Evolutionary conservation across 331 rosid genomes (phyloP).

Genomic region (Malus hybrid): DNA sequence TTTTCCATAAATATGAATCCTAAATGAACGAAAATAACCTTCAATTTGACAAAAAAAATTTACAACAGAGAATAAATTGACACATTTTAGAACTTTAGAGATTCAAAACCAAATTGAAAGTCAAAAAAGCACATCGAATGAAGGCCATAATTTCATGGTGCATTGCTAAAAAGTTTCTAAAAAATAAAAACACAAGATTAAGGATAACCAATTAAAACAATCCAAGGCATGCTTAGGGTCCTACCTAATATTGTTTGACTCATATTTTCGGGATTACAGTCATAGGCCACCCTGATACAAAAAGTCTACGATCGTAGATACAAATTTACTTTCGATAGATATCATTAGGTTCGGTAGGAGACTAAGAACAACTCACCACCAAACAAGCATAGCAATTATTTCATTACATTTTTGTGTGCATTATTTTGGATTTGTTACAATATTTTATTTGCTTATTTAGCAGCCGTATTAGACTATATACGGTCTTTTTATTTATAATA

Average conservation of each 20-base stretch:
- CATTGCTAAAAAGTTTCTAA: too few relatives aligned
- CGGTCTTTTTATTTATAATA: too few relatives aligned
- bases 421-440: neutral
- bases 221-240: neutral
- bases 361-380: neutral
- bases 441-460: neutral
- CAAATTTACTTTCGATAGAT: neutral
- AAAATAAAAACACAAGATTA: neutral
- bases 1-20: too few relatives aligned
- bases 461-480: neutral
- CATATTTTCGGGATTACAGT: neutral
- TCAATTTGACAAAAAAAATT: too few relatives aligned
- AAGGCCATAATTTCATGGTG: too few relatives aligned
- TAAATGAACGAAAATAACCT: too few relatives aligned
- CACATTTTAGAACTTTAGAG: too few relatives aligned
- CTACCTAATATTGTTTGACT: neutral
- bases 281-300: neutral
- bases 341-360: neutral
- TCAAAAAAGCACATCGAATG: too few relatives aligned
- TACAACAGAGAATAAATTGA: too few relatives aligned
- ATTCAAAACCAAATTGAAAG: too few relatives aligned
- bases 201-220: neutral
- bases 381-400: neutral
- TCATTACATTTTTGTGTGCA: neutral
- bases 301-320: neutral